phyloP scores from a whole-genome alignment of 768 basidiomycete species.

The Butyriboletus loyo region DNA sequence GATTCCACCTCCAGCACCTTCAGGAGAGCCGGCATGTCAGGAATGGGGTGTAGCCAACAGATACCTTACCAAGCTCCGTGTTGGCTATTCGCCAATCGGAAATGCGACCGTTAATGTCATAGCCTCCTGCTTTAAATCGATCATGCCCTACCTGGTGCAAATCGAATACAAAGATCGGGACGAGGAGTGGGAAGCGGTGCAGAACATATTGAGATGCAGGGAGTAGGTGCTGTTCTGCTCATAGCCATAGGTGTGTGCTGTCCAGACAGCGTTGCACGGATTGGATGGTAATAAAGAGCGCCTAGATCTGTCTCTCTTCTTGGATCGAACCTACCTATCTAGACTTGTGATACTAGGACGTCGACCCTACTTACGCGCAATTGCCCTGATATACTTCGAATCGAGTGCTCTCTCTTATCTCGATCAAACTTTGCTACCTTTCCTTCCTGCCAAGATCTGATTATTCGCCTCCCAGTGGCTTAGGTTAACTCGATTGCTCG shows the following conservation, averaged over 20 bases:
- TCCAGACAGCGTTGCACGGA: background rate
- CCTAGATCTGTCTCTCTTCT: background rate
- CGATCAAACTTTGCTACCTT: background rate
- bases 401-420: background rate
- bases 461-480: background rate
- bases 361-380: background rate
- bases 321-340: background rate
- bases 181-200: constrained; percentile 8
- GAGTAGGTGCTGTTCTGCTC: background rate
- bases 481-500: background rate
- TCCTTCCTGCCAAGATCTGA: background rate
- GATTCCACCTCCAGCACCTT: background rate
- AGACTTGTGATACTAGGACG: background rate
- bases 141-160: constrained; percentile 12
- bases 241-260: background rate
- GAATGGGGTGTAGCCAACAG: constrained; percentile 9
- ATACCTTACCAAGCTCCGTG: constrained; percentile 6
- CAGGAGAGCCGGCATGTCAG: background rate
- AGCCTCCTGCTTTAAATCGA: constrained; percentile 8
- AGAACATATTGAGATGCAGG: background rate
- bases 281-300: too few species aligned
- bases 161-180: background rate
- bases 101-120: background rate
- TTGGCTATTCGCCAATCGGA: constrained; percentile 18
- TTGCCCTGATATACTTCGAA: background rate